Evolutionary conservation across 1,284 basidiomycete species (phyloP).

Genomic region (Malassezia cuniculi): DNA sequence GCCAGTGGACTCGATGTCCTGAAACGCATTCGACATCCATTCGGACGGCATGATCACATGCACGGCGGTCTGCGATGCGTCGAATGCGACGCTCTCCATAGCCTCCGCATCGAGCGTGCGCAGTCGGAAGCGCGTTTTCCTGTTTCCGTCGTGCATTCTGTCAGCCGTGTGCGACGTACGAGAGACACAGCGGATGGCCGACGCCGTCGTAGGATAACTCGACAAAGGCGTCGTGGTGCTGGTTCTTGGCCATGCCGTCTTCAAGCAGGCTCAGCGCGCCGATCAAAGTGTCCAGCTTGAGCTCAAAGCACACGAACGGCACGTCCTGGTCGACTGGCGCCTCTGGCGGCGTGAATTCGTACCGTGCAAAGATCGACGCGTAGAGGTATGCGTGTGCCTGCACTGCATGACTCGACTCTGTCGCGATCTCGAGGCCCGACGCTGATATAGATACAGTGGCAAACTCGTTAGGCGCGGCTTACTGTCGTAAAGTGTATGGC

Average conservation of each 20-base stretch:
- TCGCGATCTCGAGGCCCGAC: constrained; percentile 11
- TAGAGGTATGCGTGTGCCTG: constrained; percentile 15
- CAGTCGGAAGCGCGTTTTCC: constrained; percentile 6
- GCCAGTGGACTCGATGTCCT: constrained; percentile 4
- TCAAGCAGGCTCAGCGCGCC: too few relatives aligned
- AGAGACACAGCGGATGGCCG: constrained; percentile 8
- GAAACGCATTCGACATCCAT: constrained; percentile 3
- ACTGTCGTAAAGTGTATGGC: constrained; percentile 7
- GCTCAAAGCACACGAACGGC: constrained; percentile 6
- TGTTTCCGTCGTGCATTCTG: background rate
- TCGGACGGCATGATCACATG: constrained; percentile 13
- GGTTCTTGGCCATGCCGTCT: too few relatives aligned
- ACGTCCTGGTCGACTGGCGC: constrained; percentile 2
- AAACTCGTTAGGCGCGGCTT: constrained; percentile 1
- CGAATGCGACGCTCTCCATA: constrained; percentile 1
- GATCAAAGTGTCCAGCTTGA: too few relatives aligned
- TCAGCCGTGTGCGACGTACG: too few relatives aligned
- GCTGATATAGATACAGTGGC: constrained; percentile 9
- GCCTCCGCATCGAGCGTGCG: constrained; percentile 10
- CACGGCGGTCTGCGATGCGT: background rate
- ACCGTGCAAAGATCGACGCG: constrained; percentile 11
- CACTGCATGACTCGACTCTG: constrained; percentile 2
- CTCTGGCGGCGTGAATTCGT: constrained; percentile 6
- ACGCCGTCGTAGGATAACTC: constrained; percentile 7
- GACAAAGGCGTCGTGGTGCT: too few relatives aligned